phyloP scores from a whole-genome alignment of 176 grass and related monocot species.

The Zizania latifolia region DNA sequence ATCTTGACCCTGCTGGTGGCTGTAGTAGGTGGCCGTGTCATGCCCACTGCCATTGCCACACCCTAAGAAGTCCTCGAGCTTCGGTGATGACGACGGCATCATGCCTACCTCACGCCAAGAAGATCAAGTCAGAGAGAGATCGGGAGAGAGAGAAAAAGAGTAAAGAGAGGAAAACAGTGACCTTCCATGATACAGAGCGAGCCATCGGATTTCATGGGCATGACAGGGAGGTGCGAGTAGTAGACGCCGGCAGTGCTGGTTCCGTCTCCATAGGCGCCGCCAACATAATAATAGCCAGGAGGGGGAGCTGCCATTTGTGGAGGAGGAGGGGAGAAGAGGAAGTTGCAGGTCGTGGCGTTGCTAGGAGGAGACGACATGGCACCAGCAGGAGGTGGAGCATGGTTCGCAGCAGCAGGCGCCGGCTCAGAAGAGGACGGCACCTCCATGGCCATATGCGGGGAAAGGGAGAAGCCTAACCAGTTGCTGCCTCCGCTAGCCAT shows the following conservation, averaged over 20 bases:
- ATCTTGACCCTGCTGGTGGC: conserved; percentile 42
- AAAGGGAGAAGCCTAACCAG: conserved; percentile 95
- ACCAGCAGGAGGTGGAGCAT: conserved; percentile 6
- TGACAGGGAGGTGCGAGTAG: conserved; percentile 49
- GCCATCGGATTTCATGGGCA: conserved; percentile 78
- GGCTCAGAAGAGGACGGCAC: conserved; percentile 29
- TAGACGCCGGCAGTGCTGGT: conserved; percentile 50
- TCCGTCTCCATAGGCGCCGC: conserved; percentile 56
- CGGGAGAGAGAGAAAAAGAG: background rate
- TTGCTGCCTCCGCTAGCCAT: conserved; percentile 63
- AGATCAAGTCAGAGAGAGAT: background rate
- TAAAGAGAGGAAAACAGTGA: conserved; percentile 7
- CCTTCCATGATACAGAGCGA: conserved; percentile 88
- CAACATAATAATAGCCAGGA: conserved; percentile 49
- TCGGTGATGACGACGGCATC: conserved; percentile 70
- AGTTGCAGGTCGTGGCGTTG: conserved; percentile 34
- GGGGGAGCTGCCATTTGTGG: conserved; percentile 24
- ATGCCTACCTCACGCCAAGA: conserved; percentile 38
- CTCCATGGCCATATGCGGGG: conserved; percentile 57
- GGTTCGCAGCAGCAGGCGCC: conserved; percentile 14
- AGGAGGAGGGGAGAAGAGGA: conserved; percentile 54
- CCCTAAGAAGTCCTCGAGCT: conserved; percentile 98
- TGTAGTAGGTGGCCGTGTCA: conserved; percentile 47
- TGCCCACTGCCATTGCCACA: conserved; percentile 39
- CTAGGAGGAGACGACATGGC: conserved; percentile 23